Evolutionary conservation across 345 rosid species (phyloP), one percentile per base, ranked within the genome.

Genomic region (Pseudoturritis turrita): DNA sequence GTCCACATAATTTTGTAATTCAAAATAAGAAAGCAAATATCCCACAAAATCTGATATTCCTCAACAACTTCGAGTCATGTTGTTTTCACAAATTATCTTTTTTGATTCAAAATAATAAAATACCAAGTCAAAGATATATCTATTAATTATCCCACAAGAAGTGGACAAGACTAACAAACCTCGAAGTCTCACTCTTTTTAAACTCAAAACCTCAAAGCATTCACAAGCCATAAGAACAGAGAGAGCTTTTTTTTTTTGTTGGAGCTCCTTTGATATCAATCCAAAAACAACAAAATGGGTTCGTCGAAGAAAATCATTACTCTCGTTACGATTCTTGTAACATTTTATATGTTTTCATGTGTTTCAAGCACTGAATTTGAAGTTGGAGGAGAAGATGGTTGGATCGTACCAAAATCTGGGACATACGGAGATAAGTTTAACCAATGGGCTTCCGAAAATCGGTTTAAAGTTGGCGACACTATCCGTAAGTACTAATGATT

Each of bases 401-500:
- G 98, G 98, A 59, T 52, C 59, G 82, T 86, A 18, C 97, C 88
- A 50, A 81, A 80, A 14, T 37, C 82, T 4, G 81, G 40, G 68
- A 79, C 77, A 41, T 82, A 72, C 74, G 72, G 39, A 46, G 81
- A 77, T 37, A 3, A 77, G 62, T 92, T 82, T 83, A 92, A 92
- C 71, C 56, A 81, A 22, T 92, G 97, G 97, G 97, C 97, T 12
- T 87, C 97, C 10, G 54, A 75, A 6, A 84, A 90, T 67, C 87
- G 97, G 60, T 90, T 92, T 77, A 81, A 81, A 73, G 74, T 84
- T 50, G 79, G 79, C 2, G 98, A 92, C 57, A 71, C 86, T 10
- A 18, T 87, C 62, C 86, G 96, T 87, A 83, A 77, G 92, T 76
- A 4, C 19, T 6, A n/a, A 19, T 21, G 1, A 6, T 57, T 29